These are phyloP conservation scores for Flaveria ramosissima DNA, from an alignment of 129 eudicot species.

Conservation along the genomic window DNA sequence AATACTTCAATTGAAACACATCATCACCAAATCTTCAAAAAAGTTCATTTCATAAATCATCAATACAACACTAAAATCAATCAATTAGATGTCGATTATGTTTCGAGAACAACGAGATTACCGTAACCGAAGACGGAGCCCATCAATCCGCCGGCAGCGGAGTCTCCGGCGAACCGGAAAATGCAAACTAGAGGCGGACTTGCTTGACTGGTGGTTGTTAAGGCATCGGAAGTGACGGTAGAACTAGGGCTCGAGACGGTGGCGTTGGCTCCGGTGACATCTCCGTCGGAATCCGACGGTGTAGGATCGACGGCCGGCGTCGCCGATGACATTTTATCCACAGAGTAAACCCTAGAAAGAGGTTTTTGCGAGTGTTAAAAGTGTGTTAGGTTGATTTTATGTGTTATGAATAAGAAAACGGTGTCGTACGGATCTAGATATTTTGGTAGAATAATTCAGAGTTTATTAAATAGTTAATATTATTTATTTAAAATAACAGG, in stretches of 20 bases:
- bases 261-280: conserved; percentile 20
- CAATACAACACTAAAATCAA: no score
- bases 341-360: conserved; percentile 45
- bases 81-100: no score
- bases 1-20: no score
- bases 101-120: conserved; percentile 7
- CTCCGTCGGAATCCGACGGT: conserved; percentile 53
- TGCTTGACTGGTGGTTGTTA: conserved; percentile 42
- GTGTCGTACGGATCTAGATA: not conserved
- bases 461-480: no score
- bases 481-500: no score
- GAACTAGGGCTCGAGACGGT: conserved; percentile 30
- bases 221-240: conserved; percentile 36
- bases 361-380: not conserved
- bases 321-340: conserved; percentile 38
- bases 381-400: not conserved
- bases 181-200: conserved; percentile 70
- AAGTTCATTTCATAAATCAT: not conserved
- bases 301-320: conserved; percentile 48
- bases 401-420: not conserved
- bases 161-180: conserved; percentile 56
- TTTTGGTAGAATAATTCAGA: not conserved
- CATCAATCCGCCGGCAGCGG: conserved; percentile 79
- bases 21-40: not conserved
- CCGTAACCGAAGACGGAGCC: conserved; percentile 89